Conservation (phyloP, 441 rosid species). For the Omphalea diandra region DNA sequence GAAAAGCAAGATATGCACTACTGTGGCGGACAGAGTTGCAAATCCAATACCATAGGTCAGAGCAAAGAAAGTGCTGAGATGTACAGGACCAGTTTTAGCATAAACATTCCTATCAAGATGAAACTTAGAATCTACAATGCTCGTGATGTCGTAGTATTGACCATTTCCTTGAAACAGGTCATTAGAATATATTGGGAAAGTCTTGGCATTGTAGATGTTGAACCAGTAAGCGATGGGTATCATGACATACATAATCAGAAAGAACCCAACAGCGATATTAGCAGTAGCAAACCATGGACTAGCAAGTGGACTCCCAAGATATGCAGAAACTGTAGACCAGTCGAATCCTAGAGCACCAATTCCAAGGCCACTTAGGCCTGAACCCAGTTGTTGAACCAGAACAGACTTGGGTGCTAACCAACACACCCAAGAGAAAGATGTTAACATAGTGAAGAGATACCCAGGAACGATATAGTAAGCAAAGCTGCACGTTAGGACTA, state of each 20-base stretch:
- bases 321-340: conserved; percentile 66
- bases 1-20: conserved; percentile 66
- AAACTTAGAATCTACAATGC: conserved; percentile 52
- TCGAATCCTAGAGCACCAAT: conserved; percentile 63
- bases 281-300: conserved; percentile 85
- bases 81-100: conserved; percentile 41
- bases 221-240: conserved; percentile 62
- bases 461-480: conserved; percentile 67
- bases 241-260: conserved; percentile 57
- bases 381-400: conserved; percentile 67
- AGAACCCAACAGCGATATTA: conserved; percentile 62
- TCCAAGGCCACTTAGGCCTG: conserved; percentile 68
- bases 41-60: conserved; percentile 79
- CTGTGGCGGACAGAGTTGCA: conserved; percentile 64
- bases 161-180: conserved; percentile 31
- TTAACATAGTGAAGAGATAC: conserved; percentile 48
- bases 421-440: conserved; percentile 70
- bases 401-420: conserved; percentile 66
- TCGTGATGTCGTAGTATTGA: conserved; percentile 42
- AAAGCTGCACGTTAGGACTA: conserved; percentile 53
- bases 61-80: conserved; percentile 74
- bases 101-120: conserved; percentile 56
- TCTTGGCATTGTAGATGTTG: conserved; percentile 61
- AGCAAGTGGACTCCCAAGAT: conserved; percentile 75
- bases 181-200: conserved; percentile 42